Percentiles rank a stretch among this genome's conserved stretches.
phyloP scores from a whole-genome alignment of 352 stramenopile species.

The Albugo candida region DNA sequence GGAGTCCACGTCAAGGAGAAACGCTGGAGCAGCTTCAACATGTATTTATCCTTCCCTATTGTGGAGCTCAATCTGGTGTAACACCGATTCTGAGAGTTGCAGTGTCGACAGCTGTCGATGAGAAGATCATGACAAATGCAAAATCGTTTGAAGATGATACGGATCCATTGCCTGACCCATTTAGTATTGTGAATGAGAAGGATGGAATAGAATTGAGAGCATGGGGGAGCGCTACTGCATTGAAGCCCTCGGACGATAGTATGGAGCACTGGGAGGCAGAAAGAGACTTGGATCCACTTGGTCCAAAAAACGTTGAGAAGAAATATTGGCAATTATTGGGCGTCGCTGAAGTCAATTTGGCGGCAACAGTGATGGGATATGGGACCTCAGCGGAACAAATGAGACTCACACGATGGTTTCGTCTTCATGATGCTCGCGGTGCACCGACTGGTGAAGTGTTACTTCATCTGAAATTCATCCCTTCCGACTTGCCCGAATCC shows the following conservation, averaged over 20 bases:
- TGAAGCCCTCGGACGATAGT: conserved; percentile 1
- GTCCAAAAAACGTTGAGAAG: conserved; percentile 16
- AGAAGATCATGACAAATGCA: conserved; percentile 13
- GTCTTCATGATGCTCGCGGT: conserved; percentile 54
- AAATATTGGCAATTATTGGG: conserved; percentile 66
- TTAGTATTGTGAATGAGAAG: conserved; percentile 32
- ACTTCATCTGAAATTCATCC: conserved; percentile 58
- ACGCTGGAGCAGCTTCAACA: conserved; percentile 53
- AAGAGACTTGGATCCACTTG: not conserved
- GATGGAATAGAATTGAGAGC: conserved; percentile 28
- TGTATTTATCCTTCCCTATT: conserved; percentile 66
- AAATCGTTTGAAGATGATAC: conserved; percentile 33
- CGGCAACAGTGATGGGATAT: conserved; percentile 68
- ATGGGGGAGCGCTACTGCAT: no score
- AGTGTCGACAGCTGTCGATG: conserved; percentile 40
- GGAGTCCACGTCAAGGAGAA: conserved; percentile 53
- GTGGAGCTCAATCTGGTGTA: conserved; percentile 67
- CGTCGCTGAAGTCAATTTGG: conserved; percentile 66
- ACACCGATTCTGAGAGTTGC: conserved; percentile 70
- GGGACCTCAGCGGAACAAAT: conserved; percentile 29
- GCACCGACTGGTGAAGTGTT: conserved; percentile 73
- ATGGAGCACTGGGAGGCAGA: conserved; percentile 1
- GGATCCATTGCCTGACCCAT: conserved; percentile 70
- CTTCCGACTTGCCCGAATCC: conserved; percentile 7
- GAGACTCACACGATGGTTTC: conserved; percentile 56